Percentiles rank a stretch among this genome's conserved stretches.
phyloP scores from a whole-genome alignment of 192 early-diverging fungal genomes.

The Coemansia sp. region DNA sequence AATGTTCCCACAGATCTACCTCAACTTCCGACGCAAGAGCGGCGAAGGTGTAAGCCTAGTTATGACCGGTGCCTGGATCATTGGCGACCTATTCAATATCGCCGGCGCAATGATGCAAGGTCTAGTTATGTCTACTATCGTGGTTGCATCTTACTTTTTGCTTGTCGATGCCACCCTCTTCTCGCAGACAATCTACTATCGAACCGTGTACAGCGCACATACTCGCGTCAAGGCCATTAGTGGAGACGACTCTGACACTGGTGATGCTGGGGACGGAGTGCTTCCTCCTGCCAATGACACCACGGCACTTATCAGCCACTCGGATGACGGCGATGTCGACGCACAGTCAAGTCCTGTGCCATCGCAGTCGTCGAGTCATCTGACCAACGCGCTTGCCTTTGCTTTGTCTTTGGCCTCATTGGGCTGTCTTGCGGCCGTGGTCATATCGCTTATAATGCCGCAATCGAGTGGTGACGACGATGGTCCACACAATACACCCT shows the following conservation, averaged over 20 bases:
- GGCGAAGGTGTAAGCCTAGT: slow-evolving; percentile 72
- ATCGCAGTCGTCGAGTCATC: slow-evolving; percentile 11
- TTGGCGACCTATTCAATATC: slow-evolving; percentile 76
- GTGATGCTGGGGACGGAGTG: not conserved
- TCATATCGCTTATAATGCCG: slow-evolving; percentile 23
- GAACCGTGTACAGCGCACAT: slow-evolving; percentile 39
- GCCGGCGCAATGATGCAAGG: slow-evolving; percentile 71
- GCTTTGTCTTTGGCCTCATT: slow-evolving; percentile 34
- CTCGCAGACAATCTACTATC: slow-evolving; percentile 68
- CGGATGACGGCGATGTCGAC: slow-evolving; percentile 5
- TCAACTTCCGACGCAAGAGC: slow-evolving; percentile 76
- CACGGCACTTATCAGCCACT: slow-evolving; percentile 10
- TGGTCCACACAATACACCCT: not conserved
- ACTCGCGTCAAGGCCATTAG: slow-evolving; percentile 14
- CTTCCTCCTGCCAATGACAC: not conserved
- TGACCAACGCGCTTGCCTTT: slow-evolving; percentile 23
- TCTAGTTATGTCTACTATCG: slow-evolving; percentile 70
- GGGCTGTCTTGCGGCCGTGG: slow-evolving; percentile 29
- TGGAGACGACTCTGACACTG: slow-evolving; percentile 1
- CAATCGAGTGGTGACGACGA: not conserved
- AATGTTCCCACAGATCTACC: slow-evolving; percentile 77
- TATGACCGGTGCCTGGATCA: slow-evolving; percentile 75
- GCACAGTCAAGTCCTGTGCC: slow-evolving; percentile 10
- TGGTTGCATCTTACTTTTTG: slow-evolving; percentile 72
- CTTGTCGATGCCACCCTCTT: slow-evolving; percentile 69